Percentiles rank a stretch among this genome's conserved stretches.
phyloP scores from a whole-genome alignment of 2,329 filamentous ascomycete genomes.

The Aspergillus sp. region DNA sequence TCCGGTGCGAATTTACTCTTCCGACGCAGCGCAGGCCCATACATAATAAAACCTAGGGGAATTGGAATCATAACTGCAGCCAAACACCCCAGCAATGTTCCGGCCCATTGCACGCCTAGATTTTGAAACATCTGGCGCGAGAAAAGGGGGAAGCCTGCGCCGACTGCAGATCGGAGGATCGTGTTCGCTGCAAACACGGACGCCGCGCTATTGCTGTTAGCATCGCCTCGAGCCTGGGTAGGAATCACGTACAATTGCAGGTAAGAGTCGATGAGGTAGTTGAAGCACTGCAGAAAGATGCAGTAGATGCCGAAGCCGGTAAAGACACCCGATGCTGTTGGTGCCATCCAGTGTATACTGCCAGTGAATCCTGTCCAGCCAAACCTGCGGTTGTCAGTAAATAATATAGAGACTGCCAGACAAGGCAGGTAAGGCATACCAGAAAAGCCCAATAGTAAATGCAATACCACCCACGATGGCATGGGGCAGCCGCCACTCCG shows the following conservation, averaged over 20 bases:
- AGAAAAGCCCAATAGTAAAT: no score
- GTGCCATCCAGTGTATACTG: not conserved
- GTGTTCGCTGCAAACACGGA: conserved; percentile 56
- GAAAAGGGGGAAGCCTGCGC: conserved; percentile 39
- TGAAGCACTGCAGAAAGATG: conserved; percentile 26
- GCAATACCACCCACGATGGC: no score
- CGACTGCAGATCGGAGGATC: conserved; percentile 41
- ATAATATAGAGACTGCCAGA: no score
- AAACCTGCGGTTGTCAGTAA: no score
- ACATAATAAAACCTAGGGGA: conserved; percentile 30
- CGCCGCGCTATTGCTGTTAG: conserved; percentile 38
- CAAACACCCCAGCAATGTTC: conserved; percentile 37
- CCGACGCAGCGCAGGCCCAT: conserved; percentile 24
- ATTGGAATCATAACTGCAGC: conserved; percentile 39
- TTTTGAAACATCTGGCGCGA: conserved; percentile 39
- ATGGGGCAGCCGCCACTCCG: not conserved
- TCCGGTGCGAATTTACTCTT: conserved; percentile 3
- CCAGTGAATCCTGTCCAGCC: no score
- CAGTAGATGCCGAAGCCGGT: conserved; percentile 13
- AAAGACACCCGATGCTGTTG: not conserved
- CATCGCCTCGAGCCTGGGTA: not conserved
- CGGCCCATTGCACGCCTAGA: conserved; percentile 41
- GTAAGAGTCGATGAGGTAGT: conserved; percentile 61
- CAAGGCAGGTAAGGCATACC: no score
- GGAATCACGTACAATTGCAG: conserved; percentile 46